Base-by-base conservation (phyloP, 176 grass and related monocot genomes). In the Alopecurus myosuroides region DNA sequence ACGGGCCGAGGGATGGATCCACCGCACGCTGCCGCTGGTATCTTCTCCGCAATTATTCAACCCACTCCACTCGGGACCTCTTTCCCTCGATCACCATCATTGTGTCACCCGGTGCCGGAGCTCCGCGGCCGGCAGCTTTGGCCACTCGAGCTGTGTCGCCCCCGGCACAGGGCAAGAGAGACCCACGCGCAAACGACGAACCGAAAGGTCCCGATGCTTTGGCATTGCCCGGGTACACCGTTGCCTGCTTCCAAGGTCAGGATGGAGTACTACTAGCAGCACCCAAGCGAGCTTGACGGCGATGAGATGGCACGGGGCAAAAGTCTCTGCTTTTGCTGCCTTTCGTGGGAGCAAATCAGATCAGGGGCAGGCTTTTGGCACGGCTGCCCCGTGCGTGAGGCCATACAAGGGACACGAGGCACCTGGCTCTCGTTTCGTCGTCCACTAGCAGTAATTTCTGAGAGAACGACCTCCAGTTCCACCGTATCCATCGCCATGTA, bases 71-170 rank as follows among this genome's bases (percentile, higher is more conserved):
- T 71, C 0, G 1, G 37, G 22, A 15, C 7, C 40, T 28, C 40
- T 9, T 29, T 72, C 46, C 7, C 39, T 44, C n/a, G 68, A 25
- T 12, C 60, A 0, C 39, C 50, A 23, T 68, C 48, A 57, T 42
- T 18, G 25, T 85, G 62, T 46, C 61, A 10, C 4, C 66, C 30
- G 46, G 66, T 50, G 39, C 73, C 26, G 14, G 42, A 37, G 41
- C 72, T 30, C 31, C 23, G 2, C 9, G 42, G 82, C n/a, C 17
- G 81, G 56, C n/a, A 33, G 58, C 35, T 0, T 0, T 6, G 15
- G 26, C 13, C 82, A 40, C 48, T 78, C 12, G 26, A 70, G 84
- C 35, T 77, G 74, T 76, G 73, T 35, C 26, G 63, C 36, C 74
- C 3, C 5, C 13, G 9, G n/a, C 34, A 42, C 15, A 22, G 3